A percentile compares a stretch with the other conserved stretches of the same genome.
phyloP scores from a whole-genome alignment of 495 filamentous ascomycete genomes.

The Xylaria scruposa region DNA sequence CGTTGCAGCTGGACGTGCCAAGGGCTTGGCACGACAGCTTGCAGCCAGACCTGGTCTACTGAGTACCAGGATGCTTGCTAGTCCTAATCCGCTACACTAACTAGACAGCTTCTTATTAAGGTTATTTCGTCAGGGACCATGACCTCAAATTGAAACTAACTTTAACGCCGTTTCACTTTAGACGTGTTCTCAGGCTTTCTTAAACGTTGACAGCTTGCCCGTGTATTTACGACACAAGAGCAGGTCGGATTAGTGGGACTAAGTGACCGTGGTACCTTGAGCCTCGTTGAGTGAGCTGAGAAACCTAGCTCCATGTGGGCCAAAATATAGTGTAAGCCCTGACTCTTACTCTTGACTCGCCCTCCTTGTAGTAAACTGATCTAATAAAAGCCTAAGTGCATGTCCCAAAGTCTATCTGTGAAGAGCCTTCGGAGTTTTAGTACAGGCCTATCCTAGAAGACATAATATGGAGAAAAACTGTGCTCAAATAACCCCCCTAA shows the following conservation, averaged over 20 bases:
- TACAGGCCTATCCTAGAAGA: constrained; percentile 7
- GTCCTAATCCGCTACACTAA: background rate
- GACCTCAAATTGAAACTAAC: constrained; percentile 5
- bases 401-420: background rate
- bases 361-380: constrained; percentile 21
- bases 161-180: constrained; percentile 16
- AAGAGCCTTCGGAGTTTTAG: background rate
- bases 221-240: background rate
- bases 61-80: background rate
- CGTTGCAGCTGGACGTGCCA: constrained; percentile 19
- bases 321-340: constrained; percentile 12
- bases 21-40: constrained; percentile 20
- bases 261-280: constrained; percentile 10
- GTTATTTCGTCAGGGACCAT: constrained; percentile 9
- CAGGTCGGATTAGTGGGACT: background rate
- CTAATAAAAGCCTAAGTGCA: constrained; percentile 18
- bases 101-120: constrained; percentile 20
- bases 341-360: constrained; percentile 21
- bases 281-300: constrained; percentile 22
- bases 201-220: constrained; percentile 1
- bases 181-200: background rate
- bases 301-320: constrained; percentile 13
- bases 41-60: background rate
- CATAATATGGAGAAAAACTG: constrained; percentile 6
- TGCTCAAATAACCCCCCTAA: background rate